Evolutionary conservation across 2,329 filamentous ascomycete species (phyloP).

Genomic region (Coniochaeta sp.): DNA sequence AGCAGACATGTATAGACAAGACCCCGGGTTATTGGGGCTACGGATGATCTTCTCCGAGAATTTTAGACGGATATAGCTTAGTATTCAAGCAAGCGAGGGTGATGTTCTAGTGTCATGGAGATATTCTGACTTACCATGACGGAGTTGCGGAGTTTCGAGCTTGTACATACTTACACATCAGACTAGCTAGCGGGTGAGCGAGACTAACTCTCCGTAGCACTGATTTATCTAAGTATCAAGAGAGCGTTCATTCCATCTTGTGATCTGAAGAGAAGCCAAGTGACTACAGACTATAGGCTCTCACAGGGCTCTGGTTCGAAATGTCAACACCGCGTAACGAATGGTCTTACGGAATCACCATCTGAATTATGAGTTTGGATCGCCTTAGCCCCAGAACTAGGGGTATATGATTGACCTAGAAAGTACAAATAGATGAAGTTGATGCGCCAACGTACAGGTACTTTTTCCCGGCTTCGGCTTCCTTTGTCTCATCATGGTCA

Average conservation of each 20-base stretch:
- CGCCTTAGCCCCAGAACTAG: too few relatives aligned
- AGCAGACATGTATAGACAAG: not conserved
- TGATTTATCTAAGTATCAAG: not conserved
- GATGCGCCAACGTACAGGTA: not conserved
- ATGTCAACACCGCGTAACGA: too few relatives aligned
- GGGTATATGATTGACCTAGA: too few relatives aligned
- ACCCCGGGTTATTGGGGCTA: not conserved
- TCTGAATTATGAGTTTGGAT: too few relatives aligned
- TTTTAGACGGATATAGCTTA: not conserved
- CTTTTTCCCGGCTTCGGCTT: not conserved
- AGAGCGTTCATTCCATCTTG: too few relatives aligned
- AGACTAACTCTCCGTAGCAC: not conserved
- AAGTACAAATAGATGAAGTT: too few relatives aligned
- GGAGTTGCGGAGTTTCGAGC: not conserved
- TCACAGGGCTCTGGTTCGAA: too few relatives aligned
- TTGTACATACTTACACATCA: not conserved
- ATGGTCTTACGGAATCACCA: too few relatives aligned
- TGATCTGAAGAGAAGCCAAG: too few relatives aligned
- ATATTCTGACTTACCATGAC: not conserved
- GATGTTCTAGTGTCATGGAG: not conserved
- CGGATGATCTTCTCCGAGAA: not conserved
- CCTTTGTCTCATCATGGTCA: not conserved
- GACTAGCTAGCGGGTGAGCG: not conserved
- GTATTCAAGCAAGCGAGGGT: not conserved
- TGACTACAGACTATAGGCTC: too few relatives aligned